These are phyloP conservation scores for Ophiostoma australiae DNA, from an alignment of 2,329 filamentous ascomycete species.

Conservation along the genomic window DNA sequence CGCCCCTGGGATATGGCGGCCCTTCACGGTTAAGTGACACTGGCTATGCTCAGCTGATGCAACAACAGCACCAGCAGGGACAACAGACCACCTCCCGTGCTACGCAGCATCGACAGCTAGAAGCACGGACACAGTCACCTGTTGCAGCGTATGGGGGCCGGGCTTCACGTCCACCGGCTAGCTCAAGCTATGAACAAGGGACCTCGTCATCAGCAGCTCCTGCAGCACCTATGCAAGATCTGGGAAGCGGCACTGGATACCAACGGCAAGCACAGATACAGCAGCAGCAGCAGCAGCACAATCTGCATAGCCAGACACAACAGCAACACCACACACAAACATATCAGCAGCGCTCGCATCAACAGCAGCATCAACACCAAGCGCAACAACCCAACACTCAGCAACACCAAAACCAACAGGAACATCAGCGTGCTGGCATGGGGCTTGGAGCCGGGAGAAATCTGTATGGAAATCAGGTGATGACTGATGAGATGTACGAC, in stretches of 20 bases:
- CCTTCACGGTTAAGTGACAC: not conserved
- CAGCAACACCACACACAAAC: conserved; percentile 3
- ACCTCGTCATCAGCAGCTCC: conserved; percentile 14
- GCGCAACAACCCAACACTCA: conserved; percentile 36
- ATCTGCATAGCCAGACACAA: not conserved
- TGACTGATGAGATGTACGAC: conserved; percentile 19
- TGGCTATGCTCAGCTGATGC: not conserved
- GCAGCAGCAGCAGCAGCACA: conserved; percentile 28
- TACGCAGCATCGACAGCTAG: conserved; percentile 2
- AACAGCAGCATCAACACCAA: conserved; percentile 29
- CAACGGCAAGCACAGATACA: conserved; percentile 25
- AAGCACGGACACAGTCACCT: conserved; percentile 16
- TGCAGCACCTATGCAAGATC: not conserved
- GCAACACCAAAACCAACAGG: conserved; percentile 32
- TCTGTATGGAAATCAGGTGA: conserved; percentile 11
- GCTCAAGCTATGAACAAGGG: not conserved
- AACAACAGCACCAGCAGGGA: conserved; percentile 8
- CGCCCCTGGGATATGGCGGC: not conserved
- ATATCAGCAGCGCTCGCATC: conserved; percentile 38
- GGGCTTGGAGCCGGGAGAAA: not conserved
- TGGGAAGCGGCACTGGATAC: not conserved
- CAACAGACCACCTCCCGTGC: not conserved
- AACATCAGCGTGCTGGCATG: conserved; percentile 34
- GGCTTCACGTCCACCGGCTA: not conserved
- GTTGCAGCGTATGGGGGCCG: not conserved